Percentiles rank a stretch among this genome's conserved stretches.
Evolutionary conservation across 257 asterid species (phyloP).

Genomic region (Solanum etuberosum): DNA sequence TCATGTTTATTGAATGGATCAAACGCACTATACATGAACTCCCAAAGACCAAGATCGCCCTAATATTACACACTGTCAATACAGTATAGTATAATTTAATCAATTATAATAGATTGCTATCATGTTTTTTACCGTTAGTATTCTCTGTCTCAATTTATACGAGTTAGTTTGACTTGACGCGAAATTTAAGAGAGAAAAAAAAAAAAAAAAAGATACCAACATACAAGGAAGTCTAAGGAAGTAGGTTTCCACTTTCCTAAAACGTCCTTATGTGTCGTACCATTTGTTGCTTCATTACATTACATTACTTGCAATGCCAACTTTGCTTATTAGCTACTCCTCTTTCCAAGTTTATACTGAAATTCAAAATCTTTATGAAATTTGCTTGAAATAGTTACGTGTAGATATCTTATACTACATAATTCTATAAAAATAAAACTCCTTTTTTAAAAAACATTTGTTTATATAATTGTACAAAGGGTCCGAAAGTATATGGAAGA

Average conservation of each 20-base stretch:
- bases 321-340: neutral
- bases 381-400: neutral
- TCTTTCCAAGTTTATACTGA: neutral
- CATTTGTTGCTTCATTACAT: neutral
- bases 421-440: neutral
- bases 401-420: neutral
- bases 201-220: neutral
- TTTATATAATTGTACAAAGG: neutral
- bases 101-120: neutral
- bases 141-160: too few relatives aligned
- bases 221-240: neutral
- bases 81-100: neutral
- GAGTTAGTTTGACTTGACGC: too few relatives aligned
- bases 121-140: too few relatives aligned
- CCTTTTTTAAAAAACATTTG: neutral
- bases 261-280: neutral
- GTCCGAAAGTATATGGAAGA: neutral
- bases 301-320: neutral
- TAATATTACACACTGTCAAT: neutral
- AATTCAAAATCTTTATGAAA: neutral
- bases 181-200: too few relatives aligned
- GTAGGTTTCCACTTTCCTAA: neutral
- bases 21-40: neutral
- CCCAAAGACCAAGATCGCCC: neutral
- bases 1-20: neutral